A percentile compares a stretch with the other conserved stretches of the same genome.
Conservation (phyloP, 257 asterid genomes). For the Nicotiana otophora region DNA sequence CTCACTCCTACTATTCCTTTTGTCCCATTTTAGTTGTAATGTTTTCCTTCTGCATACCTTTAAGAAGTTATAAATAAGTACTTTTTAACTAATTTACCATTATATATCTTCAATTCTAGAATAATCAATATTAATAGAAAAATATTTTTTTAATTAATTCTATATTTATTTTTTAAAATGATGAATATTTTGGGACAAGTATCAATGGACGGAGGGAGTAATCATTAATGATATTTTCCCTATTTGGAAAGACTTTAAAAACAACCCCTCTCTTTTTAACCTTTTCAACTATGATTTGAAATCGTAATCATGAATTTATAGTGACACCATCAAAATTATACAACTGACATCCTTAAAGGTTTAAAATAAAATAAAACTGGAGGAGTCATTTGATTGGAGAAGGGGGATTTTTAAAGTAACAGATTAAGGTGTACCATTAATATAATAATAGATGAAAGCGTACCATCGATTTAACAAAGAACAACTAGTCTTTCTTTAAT, state of each 20-base stretch:
- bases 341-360: not conserved
- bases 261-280: not conserved
- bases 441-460: not conserved
- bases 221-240: too few species aligned
- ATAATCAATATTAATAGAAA: too few species aligned
- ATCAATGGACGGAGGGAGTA: too few species aligned
- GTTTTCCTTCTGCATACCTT: too few species aligned
- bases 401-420: not conserved
- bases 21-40: too few species aligned
- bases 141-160: too few species aligned
- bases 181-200: too few species aligned
- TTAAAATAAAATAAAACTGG: not conserved
- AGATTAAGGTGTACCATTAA: not conserved
- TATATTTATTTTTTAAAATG: too few species aligned
- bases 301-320: conserved; percentile 14
- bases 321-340: conserved; percentile 9
- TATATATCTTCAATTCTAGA: too few species aligned
- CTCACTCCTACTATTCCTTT: not conserved
- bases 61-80: too few species aligned
- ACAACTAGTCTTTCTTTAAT: conserved; percentile 12
- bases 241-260: too few species aligned
- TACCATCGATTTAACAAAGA: not conserved
- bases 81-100: too few species aligned
- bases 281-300: conserved; percentile 12
- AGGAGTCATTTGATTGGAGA: conserved; percentile 1